Percentiles rank a stretch among this genome's conserved stretches.
Conservation (phyloP, 441 rosid species). For the Pelargonium cotyledonis region DNA sequence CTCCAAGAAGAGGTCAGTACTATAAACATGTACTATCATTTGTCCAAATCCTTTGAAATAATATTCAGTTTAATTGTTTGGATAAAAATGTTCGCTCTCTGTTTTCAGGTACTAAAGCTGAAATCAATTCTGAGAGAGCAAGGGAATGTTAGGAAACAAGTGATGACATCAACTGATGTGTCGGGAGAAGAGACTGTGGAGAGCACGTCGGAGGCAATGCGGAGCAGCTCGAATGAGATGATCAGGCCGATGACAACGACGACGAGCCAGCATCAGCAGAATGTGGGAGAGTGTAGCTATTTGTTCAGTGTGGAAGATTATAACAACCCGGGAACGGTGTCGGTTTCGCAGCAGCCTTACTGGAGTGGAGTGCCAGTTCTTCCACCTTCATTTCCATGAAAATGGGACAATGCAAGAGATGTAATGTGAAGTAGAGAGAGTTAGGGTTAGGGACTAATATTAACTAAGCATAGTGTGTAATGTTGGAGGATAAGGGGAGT, state of each 20-base stretch:
- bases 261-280: no score
- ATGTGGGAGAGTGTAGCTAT: no score
- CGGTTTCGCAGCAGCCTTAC: no score
- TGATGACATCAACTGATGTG: constrained; percentile 36
- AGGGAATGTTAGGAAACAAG: constrained; percentile 38
- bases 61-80: no score
- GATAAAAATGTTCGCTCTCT: no score
- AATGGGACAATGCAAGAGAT: neutral
- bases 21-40: neutral
- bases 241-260: neutral
- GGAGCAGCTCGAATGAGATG: constrained; percentile 19
- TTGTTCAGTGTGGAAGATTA: no score
- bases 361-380: neutral
- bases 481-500: neutral
- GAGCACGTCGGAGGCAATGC: constrained; percentile 48
- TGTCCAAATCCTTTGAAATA: no score
- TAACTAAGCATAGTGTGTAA: neutral
- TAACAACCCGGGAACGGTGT: no score
- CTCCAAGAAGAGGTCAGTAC: constrained; percentile 77
- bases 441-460: neutral
- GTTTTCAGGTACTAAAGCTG: constrained; percentile 55
- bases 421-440: neutral
- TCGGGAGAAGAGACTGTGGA: constrained; percentile 72
- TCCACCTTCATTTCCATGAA: neutral
- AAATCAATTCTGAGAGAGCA: constrained; percentile 55